phyloP scores from a whole-genome alignment of 2,329 filamentous ascomycete species.

The Colletotrichum sp. region DNA sequence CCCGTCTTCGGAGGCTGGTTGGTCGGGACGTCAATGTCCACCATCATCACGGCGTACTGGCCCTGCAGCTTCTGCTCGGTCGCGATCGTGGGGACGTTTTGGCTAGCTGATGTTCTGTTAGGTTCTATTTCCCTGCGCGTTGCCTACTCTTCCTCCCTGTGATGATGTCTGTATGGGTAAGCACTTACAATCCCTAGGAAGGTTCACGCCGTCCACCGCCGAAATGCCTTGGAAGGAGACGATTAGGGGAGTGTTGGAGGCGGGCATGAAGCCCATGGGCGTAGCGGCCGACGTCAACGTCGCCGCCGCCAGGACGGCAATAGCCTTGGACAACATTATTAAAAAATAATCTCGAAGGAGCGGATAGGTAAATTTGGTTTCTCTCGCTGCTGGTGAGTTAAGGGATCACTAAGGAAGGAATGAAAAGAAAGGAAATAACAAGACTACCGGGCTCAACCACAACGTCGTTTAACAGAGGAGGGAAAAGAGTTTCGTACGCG shows the following conservation, averaged over 20 bases:
- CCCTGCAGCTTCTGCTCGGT: constrained; percentile 21
- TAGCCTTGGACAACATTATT: constrained; percentile 36
- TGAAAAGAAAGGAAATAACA: constrained; percentile 6
- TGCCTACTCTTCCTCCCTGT: not conserved
- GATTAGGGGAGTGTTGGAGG: constrained; percentile 39
- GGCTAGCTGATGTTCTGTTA: constrained; percentile 3
- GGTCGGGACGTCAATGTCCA: constrained; percentile 53
- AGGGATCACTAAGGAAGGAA: not conserved
- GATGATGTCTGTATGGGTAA: not conserved
- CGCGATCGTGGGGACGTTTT: constrained; percentile 15
- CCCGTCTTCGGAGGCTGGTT: constrained; percentile 36
- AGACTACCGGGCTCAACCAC: constrained; percentile 22
- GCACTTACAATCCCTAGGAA: constrained; percentile 40
- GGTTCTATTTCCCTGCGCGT: not conserved
- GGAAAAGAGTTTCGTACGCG: not conserved
- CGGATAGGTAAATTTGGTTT: not conserved
- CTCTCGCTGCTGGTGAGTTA: not conserved
- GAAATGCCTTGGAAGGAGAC: constrained; percentile 42
- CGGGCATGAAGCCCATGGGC: constrained; percentile 45
- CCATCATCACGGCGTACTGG: constrained; percentile 42
- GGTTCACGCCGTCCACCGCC: constrained; percentile 40
- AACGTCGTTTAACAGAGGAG: constrained; percentile 11
- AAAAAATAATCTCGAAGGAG: constrained; percentile 4
- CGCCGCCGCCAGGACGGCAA: constrained; percentile 34
- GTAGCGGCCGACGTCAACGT: constrained; percentile 41